These are phyloP conservation scores for Parmelia sp. DNA, from an alignment of 495 filamentous ascomycete genomes.

Conservation along the genomic window DNA sequence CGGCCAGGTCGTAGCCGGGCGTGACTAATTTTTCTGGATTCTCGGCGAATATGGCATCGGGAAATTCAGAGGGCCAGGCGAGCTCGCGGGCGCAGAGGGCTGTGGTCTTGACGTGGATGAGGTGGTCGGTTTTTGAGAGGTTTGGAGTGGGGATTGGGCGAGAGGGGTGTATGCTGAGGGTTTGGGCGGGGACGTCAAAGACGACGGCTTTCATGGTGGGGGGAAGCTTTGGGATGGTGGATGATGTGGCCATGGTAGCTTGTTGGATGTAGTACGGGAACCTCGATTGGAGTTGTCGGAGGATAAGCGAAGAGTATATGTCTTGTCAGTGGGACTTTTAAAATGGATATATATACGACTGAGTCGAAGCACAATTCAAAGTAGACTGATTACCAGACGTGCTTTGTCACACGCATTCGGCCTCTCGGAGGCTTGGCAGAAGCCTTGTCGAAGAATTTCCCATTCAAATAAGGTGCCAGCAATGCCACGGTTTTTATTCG, in stretches of 20 bases:
- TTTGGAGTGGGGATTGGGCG: constrained; percentile 36
- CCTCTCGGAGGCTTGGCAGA: not conserved
- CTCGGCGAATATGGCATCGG: constrained; percentile 35
- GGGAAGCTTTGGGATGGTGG: not conserved
- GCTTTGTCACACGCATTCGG: not conserved
- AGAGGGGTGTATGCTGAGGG: constrained; percentile 24
- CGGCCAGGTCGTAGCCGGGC: constrained; percentile 53
- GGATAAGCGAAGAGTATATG: not conserved
- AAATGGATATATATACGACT: not conserved
- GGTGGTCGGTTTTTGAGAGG: constrained; percentile 39
- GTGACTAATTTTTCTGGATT: constrained; percentile 35
- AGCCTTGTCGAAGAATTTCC: not conserved
- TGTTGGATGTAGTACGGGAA: not conserved
- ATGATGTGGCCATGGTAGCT: not conserved
- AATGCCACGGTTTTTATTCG: too few species aligned
- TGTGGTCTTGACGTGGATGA: constrained; percentile 53
- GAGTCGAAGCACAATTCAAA: too few species aligned
- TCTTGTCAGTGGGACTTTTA: too few species aligned
- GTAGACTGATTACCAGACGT: not conserved
- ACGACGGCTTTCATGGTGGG: constrained; percentile 22
- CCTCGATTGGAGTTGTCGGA: not conserved
- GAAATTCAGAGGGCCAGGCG: constrained; percentile 39
- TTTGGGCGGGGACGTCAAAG: constrained; percentile 24
- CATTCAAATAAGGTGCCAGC: not conserved
- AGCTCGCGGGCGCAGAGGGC: constrained; percentile 55